Base-by-base conservation (phyloP, 192 early-diverging fungal species). In the Gamsiella multidivaricata region DNA sequence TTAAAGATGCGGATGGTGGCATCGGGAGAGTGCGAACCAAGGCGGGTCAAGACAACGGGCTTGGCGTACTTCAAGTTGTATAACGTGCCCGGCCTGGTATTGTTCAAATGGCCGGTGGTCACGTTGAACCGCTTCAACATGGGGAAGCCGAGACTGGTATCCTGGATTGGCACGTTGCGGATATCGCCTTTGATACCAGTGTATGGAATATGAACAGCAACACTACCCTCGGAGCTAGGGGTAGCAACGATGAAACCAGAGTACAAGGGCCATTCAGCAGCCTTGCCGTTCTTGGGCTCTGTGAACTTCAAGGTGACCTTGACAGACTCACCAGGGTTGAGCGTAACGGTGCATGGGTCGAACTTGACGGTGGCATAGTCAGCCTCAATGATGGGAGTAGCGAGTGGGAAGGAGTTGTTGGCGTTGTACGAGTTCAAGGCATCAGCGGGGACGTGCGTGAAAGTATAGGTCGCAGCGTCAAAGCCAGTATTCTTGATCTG, bases 181-280 rank as follows among this genome's bases (percentile, higher is more conserved):
- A 79, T 58, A 36, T 81, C 67, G 14, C 84, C 82, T 36, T 69
- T 65, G 29, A 85, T 34, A 52, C 84, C 84, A 31, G 78, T 54
- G 67, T 85, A 85, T 32, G 84, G 84, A 26, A 85, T 57, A 28
- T 69, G 63, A 33, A 85, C 55, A 32, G 75, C 61, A n/a, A 46
- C 18, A 6, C 23, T 28, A 18, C 53, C 53, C 57, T 69, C 25
- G 23, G 65, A 51, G 8, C 28, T 36, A 26, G 85, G 66, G 18
- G 57, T 54, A 26, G 81, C 52, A 20, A 67, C 36, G 23, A 87
- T 47, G 22, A 58, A 87, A 6, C 85, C 85, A 66, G 84, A 81
- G 65, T 83, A 87, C 12, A 83, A 45, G 10, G 70, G 74, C 53
- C 54, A 83, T 14, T 46, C 15, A 18, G 17, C 28, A 2, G 68